Base-by-base conservation (phyloP, 768 basidiomycete genomes). In the Boletus sp. region DNA sequence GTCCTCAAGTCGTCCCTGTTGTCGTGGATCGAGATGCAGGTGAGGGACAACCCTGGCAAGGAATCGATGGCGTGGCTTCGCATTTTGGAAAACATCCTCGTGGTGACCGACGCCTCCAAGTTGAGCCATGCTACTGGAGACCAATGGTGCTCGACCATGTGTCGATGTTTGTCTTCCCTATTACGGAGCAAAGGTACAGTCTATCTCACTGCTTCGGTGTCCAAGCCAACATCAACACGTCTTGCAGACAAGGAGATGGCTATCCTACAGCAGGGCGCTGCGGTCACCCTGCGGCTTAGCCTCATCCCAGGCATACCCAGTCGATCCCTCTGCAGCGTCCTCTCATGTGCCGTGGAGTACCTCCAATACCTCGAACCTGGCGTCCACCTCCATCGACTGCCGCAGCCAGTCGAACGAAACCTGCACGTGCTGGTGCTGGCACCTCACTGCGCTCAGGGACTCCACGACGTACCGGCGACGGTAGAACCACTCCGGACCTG, bases 1-100 rank as follows among this genome's bases (percentile, higher is more conserved):
- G 73, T 93, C 11, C 76, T 91, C 49, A 86, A 86, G 62, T 85
- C 87, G 0, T 81, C 46, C 1, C 76, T 95, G 8, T 73, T 96
- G 3, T 72, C 85, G 0, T 98, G 94, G 94, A 84, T 95, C 28
- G 86, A 90, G 66, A 84, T 89, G 73, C 89, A 92, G 63, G 65
- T 90, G 9, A 45, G 48, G 36, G 53, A 59, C 12, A 53, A 28
- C 2, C 24, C 44, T 1, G 56, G 61, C n/a, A 72, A 69, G 0
- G 81, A 85, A 57, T 72, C 73, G 9, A 64, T 86, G 12, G 82
- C 80, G 5, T 92, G 88, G 87, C 72, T 82, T 30, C 83, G 80
- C 50, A 82, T 89, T 44, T 62, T 89, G 3, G 85, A 86, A 56
- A 90, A 89, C 60, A 74, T 90, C 46, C 59, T 86, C 36, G 68